These are phyloP conservation scores for Phytophthora chlamydospora DNA, from an alignment of 352 stramenopile species.

Conservation along the genomic window DNA sequence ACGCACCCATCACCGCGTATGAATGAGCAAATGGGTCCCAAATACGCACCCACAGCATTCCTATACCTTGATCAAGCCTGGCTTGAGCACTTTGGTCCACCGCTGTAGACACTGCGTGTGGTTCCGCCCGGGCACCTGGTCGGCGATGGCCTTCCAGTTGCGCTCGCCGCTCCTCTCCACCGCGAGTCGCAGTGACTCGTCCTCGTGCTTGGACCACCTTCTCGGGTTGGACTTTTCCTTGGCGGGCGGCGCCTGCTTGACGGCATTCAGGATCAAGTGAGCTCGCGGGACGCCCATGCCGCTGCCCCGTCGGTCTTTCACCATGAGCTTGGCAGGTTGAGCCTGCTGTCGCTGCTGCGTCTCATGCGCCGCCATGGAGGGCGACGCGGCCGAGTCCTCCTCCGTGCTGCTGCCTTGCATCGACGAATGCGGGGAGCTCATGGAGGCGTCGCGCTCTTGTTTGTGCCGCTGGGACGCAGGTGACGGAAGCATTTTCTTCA, in stretches of 20 bases:
- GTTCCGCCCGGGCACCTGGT: slow-evolving; percentile 91
- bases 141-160: slow-evolving; percentile 92
- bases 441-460: slow-evolving; percentile 35
- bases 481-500: slow-evolving; percentile 75
- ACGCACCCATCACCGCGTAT: slow-evolving; percentile 3
- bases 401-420: slow-evolving; percentile 26
- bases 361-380: slow-evolving; percentile 22
- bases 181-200: slow-evolving; percentile 82
- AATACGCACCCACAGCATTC: too few species aligned
- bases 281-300: slow-evolving; percentile 76
- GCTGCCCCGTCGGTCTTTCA: slow-evolving; percentile 79
- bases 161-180: slow-evolving; percentile 87
- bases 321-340: slow-evolving; percentile 59
- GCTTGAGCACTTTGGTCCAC: slow-evolving; percentile 94
- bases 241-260: slow-evolving; percentile 78
- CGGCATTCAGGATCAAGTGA: slow-evolving; percentile 74
- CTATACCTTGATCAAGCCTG: slow-evolving; percentile 91
- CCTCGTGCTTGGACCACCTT: slow-evolving; percentile 85
- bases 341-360: slow-evolving; percentile 35
- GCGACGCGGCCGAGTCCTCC: slow-evolving; percentile 33
- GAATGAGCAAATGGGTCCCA: neutral
- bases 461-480: slow-evolving; percentile 77
- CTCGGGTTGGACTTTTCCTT: slow-evolving; percentile 89
- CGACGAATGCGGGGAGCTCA: slow-evolving; percentile 24
- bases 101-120: slow-evolving; percentile 94